Percentiles rank a stretch among this genome's conserved stretches.
Evolutionary conservation across 208 protist genomes (phyloP).

Genomic region (Crithidia fasciculata): DNA sequence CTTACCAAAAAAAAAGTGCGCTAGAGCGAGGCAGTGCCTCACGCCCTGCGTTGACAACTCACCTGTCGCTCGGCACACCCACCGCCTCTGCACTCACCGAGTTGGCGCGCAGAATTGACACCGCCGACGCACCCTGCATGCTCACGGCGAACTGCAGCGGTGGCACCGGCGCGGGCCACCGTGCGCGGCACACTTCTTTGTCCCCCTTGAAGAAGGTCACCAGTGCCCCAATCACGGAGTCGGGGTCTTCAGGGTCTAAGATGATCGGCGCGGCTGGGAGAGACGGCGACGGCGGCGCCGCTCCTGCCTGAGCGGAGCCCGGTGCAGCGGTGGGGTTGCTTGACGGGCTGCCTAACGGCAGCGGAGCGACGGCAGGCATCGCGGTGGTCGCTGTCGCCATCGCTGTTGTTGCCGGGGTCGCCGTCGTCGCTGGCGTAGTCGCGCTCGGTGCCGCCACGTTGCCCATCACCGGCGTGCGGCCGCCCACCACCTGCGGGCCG

Average conservation of each 20-base stretch:
- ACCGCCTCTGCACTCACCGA: constrained; percentile 29
- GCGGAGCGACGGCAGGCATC: background rate
- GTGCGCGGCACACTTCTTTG: constrained; percentile 47
- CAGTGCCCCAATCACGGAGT: constrained; percentile 42
- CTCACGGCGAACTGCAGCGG: constrained; percentile 86
- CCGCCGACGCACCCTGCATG: constrained; percentile 73
- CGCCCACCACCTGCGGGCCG: background rate
- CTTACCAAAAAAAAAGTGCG: background rate
- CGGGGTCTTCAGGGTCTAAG: constrained; percentile 34
- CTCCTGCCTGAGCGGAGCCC: background rate
- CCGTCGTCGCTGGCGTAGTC: background rate
- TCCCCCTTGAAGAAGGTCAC: constrained; percentile 52
- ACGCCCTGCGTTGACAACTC: background rate
- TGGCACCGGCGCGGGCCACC: constrained; percentile 72
- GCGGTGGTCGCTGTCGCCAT: constrained; percentile 9
- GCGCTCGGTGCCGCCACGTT: background rate
- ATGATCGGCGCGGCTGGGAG: constrained; percentile 26
- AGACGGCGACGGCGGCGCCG: constrained; percentile 14
- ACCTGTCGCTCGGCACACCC: constrained; percentile 20
- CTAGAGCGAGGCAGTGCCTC: background rate
- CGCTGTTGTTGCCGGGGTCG: background rate
- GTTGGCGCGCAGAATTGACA: constrained; percentile 52
- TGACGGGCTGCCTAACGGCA: constrained; percentile 6
- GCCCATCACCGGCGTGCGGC: background rate
- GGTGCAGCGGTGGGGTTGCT: constrained; percentile 5